Conservation (phyloP, 225 moss, liverwort and hornwort species). For the Pleurozium schreberi region DNA sequence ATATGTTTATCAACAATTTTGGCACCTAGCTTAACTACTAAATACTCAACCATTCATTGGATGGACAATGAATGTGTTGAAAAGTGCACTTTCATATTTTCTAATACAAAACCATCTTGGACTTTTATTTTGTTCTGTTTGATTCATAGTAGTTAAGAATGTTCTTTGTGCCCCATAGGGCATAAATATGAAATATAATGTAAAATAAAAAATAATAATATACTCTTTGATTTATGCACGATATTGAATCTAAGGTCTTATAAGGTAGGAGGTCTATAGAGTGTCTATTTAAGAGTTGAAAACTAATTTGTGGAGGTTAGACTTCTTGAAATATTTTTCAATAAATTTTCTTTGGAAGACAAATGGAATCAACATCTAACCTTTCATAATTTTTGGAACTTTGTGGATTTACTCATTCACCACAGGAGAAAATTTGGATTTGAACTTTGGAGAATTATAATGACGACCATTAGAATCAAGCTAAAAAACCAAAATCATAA, state of each 20-base stretch:
- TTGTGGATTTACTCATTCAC: not conserved
- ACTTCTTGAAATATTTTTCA: no score
- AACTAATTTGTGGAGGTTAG: no score
- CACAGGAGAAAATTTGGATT: not conserved
- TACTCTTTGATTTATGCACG: not conserved
- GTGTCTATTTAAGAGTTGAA: no score
- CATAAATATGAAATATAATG: not conserved
- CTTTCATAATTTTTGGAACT: no score
- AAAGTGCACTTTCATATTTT: not conserved
- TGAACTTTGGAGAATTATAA: not conserved
- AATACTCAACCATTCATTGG: not conserved
- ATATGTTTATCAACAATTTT: not conserved
- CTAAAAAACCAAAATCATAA: not conserved
- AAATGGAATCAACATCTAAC: not conserved
- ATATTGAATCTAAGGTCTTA: no score
- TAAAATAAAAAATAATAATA: not conserved
- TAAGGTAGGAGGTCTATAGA: not conserved
- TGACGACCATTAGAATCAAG: not conserved
- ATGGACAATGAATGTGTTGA: not conserved
- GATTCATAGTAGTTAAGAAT: not conserved
- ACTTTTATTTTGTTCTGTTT: not conserved
- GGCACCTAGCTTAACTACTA: no score
- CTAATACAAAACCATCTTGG: not conserved
- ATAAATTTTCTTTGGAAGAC: no score
- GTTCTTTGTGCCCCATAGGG: not conserved